Base-by-base conservation (phyloP, 441 rosid genomes). In the Adansonia madagascariensis region DNA sequence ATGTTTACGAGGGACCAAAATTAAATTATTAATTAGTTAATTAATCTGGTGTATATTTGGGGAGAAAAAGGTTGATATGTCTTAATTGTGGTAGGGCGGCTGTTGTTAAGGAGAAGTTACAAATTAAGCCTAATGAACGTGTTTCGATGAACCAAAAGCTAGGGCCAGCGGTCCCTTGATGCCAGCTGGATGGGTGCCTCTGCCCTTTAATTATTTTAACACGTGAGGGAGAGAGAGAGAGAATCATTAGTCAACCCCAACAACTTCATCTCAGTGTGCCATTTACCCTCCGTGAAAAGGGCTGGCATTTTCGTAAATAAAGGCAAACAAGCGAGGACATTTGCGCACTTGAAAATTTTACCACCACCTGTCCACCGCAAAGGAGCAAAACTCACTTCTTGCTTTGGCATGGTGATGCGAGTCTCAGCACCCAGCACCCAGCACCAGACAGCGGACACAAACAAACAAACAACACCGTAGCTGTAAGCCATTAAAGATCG, bases 401-500 rank as follows among this genome's bases (percentile, higher is more conserved):
- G 74, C 2, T n/a, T n/a, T 61, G 78, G 73, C 71, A 6, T 31
- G 74, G 71, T 12, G 57, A 27, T 27, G 35, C 10, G 47, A 27
- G 35, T n/a, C 66, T 8, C 71, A 6, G 73, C 75, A 66, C 18
- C 24, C 71, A 6, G 73, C 75, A 66, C 18, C 24, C 68, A 17
- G 52, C 61, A 11, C 39, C 39, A 0, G 39, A 43, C 43, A 27
- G 61, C 61, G 61, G 61, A 5, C 66, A 27, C 66, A 62, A 78
- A 81, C 80, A 82, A 77, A 79, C 67, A 82, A 77, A 79, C 67
- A n/a, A 22, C 86, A 81, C 85, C 85, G 86, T 74, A 74, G 74
- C 78, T 47, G 63, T 27, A 12, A 27, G 8, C 67, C 17, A 5
- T 27, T 27, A 46, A 63, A 66, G 52, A 69, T 11, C 73, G 74